A percentile compares a stretch with the other conserved stretches of the same genome.
Evolutionary conservation across 1,284 basidiomycete genomes (phyloP).

Genomic region (Ceratobasidium sp.): DNA sequence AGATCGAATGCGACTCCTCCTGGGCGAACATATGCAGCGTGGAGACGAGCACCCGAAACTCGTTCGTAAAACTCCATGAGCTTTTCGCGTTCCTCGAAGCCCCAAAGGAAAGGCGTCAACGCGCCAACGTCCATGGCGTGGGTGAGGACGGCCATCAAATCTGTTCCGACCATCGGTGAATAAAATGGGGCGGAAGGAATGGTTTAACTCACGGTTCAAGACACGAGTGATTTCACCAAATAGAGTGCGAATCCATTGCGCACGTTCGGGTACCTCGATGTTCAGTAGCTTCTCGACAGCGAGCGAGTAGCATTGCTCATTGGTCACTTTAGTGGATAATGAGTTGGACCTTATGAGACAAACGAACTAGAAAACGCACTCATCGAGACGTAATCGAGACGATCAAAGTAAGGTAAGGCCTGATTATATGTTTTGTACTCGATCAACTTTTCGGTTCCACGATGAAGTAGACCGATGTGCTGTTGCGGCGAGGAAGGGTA

Average conservation of each 20-base stretch:
- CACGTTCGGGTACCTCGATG: conserved; percentile 97
- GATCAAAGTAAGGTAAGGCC: conserved; percentile 99
- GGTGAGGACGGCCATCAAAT: conserved; percentile 97
- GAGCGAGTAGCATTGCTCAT: conserved; percentile 94
- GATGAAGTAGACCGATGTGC: conserved; percentile 96
- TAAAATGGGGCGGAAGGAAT: conserved; percentile 7
- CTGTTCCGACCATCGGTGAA: conserved; percentile 49
- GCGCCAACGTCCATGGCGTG: conserved; percentile 98
- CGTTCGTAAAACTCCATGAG: conserved; percentile 99
- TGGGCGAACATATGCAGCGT: conserved; percentile 97
- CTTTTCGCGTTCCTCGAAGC: conserved; percentile 99
- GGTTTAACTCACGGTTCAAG: conserved; percentile 77
- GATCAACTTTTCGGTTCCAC: conserved; percentile 98
- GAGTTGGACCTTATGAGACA: neutral
- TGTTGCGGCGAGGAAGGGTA: conserved; percentile 48
- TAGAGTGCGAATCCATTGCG: conserved; percentile 97
- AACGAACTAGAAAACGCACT: conserved; percentile 60
- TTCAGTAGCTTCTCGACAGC: conserved; percentile 99
- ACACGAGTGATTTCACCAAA: conserved; percentile 98
- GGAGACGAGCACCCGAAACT: conserved; percentile 95
- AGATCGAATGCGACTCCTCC: conserved; percentile 98
- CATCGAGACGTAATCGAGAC: conserved; percentile 99
- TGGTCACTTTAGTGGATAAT: conserved; percentile 72
- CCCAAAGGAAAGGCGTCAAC: conserved; percentile 98
- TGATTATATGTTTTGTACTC: conserved; percentile 99